A percentile compares a stretch with the other conserved stretches of the same genome.
Evolutionary conservation across 2,329 filamentous ascomycete species (phyloP).

Genomic region (Daldinia sp.): DNA sequence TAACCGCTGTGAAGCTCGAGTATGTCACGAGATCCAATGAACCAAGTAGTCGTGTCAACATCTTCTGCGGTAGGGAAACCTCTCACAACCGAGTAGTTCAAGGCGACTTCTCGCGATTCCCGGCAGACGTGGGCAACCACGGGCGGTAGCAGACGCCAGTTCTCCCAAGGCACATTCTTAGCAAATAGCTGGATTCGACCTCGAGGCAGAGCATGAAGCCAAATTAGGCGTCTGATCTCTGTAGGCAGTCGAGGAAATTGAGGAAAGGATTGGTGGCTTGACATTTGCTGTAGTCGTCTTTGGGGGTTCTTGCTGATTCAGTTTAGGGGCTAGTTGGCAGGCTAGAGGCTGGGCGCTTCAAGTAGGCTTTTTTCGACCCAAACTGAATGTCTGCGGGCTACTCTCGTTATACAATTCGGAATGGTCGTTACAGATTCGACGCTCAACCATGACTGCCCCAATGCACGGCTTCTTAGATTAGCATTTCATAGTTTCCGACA

Average conservation of each 20-base stretch:
- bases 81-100: slow-evolving; percentile 45
- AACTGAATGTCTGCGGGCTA: slow-evolving; percentile 11
- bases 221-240: slow-evolving; percentile 48
- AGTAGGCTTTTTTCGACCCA: slow-evolving; percentile 19
- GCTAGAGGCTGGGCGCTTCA: slow-evolving; percentile 24
- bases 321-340: slow-evolving; percentile 19
- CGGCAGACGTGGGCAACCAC: slow-evolving; percentile 45
- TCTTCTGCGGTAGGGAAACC: slow-evolving; percentile 47
- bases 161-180: slow-evolving; percentile 48
- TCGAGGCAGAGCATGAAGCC: slow-evolving; percentile 44
- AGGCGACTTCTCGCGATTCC: slow-evolving; percentile 44
- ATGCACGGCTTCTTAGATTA: slow-evolving; percentile 11
- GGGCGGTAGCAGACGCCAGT: slow-evolving; percentile 47
- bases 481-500: slow-evolving; percentile 12
- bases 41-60: slow-evolving; percentile 48
- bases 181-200: slow-evolving; percentile 50
- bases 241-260: slow-evolving; percentile 46
- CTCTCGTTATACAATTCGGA: slow-evolving; percentile 31
- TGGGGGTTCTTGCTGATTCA: slow-evolving; percentile 13
- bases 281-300: slow-evolving; percentile 37
- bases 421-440: slow-evolving; percentile 13
- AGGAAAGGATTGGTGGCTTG: slow-evolving; percentile 40
- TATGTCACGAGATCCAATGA: slow-evolving; percentile 45
- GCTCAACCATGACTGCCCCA: slow-evolving; percentile 32
- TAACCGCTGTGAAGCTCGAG: slow-evolving; percentile 50